Conservation (phyloP, 2,329 filamentous ascomycete species). For the Didymellaceae sp. region DNA sequence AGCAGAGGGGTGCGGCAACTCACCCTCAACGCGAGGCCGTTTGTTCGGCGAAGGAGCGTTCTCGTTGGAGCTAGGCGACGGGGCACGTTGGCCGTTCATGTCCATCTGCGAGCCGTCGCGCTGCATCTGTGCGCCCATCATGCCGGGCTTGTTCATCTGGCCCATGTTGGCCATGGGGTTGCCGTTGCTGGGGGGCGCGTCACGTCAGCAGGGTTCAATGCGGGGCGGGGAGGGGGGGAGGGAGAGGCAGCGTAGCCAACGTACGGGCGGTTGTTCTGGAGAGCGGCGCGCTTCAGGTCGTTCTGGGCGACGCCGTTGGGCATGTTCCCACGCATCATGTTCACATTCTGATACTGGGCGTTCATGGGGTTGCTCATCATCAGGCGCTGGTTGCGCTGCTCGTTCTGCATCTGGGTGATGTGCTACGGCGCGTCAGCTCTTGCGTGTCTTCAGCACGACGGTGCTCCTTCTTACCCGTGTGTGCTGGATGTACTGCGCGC, state of each 20-base stretch:
- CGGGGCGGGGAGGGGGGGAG: not conserved
- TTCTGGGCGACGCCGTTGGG: constrained; percentile 66
- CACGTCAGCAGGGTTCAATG: constrained; percentile 17
- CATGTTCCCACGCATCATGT: constrained; percentile 71
- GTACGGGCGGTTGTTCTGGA: constrained; percentile 79
- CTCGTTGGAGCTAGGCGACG: constrained; percentile 82
- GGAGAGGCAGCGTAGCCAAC: constrained; percentile 38
- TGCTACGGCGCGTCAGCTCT: constrained; percentile 53
- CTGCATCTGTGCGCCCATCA: constrained; percentile 79
- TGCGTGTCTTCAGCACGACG: not conserved
- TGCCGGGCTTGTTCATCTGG: constrained; percentile 59
- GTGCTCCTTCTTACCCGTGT: constrained; percentile 69
- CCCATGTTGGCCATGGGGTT: constrained; percentile 70
- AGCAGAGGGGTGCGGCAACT: constrained; percentile 28
- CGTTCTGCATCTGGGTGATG: constrained; percentile 75
- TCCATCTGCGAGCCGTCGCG: constrained; percentile 87
- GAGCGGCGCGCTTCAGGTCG: constrained; percentile 73
- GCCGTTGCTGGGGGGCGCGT: constrained; percentile 32
- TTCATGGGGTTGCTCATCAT: constrained; percentile 67
- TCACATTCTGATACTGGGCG: constrained; percentile 52
- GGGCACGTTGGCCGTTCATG: constrained; percentile 75
- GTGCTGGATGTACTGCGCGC: constrained; percentile 77
- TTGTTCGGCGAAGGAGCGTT: constrained; percentile 94
- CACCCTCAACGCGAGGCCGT: constrained; percentile 79
- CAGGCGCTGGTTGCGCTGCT: constrained; percentile 69